Percentiles rank a stretch among this genome's conserved stretches.
Conservation (phyloP, 1,284 basidiomycete species). For the Exobasidium cylindrosporum region DNA sequence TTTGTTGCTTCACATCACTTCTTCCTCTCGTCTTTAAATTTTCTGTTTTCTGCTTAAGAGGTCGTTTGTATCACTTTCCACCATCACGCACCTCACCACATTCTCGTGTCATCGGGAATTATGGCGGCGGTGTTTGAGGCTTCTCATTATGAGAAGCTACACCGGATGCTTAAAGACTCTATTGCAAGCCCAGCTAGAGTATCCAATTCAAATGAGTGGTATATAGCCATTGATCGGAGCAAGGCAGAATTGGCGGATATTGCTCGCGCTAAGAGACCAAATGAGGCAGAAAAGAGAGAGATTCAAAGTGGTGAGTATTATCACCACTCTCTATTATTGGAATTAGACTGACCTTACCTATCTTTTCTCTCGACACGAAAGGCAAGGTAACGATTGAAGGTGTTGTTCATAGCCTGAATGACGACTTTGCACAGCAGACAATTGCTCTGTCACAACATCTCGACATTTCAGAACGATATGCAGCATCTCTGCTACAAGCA, state of each 20-base stretch:
- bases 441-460: slow-evolving; percentile 44
- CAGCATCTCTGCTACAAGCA: slow-evolving; percentile 51
- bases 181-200: slow-evolving; percentile 29
- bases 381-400: slow-evolving; percentile 49
- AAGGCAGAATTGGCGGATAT: slow-evolving; percentile 42
- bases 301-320: slow-evolving; percentile 40
- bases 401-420: slow-evolving; percentile 37
- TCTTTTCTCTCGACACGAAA: neutral
- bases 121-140: slow-evolving; percentile 35
- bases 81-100: too few species aligned
- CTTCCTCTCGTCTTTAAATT: too few species aligned
- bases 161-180: slow-evolving; percentile 36
- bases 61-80: neutral
- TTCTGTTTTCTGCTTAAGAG: too few species aligned
- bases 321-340: too few species aligned
- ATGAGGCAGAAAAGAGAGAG: slow-evolving; percentile 47
- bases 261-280: slow-evolving; percentile 33
- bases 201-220: slow-evolving; percentile 45
- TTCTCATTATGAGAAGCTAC: slow-evolving; percentile 45
- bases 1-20: too few species aligned
- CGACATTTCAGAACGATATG: slow-evolving; percentile 46
- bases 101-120: too few species aligned
- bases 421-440: slow-evolving; percentile 50
- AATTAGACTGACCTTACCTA: too few species aligned
- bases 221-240: slow-evolving; percentile 45